These are phyloP conservation scores for Penicillium sclerotigenum DNA, from an alignment of 2,329 filamentous ascomycete species.

Conservation along the genomic window DNA sequence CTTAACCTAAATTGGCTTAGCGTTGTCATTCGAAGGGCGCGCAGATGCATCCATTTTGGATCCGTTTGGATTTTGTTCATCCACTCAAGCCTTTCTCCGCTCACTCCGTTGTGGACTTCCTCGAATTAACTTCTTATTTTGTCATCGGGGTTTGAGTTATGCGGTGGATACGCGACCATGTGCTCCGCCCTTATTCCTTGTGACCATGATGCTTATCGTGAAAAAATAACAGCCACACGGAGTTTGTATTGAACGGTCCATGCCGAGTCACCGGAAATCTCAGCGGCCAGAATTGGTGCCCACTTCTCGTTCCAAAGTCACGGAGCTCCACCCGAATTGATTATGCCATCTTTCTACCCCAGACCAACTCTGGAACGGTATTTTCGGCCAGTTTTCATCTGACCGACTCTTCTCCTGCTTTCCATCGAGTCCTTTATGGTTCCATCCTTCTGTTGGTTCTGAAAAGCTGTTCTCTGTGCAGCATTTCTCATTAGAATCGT, in stretches of 20 bases:
- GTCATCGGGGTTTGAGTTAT: background rate
- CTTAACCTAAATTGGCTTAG: slow-evolving; percentile 23
- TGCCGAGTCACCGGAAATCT: slow-evolving; percentile 5
- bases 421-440: slow-evolving; percentile 2
- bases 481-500: background rate
- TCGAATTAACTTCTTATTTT: background rate
- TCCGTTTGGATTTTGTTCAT: slow-evolving; percentile 6
- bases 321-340: slow-evolving; percentile 17
- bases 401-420: slow-evolving; percentile 18
- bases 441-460: background rate
- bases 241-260: slow-evolving; percentile 4
- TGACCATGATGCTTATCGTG: background rate
- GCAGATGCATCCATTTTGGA: slow-evolving; percentile 10
- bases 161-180: background rate
- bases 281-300: slow-evolving; percentile 12
- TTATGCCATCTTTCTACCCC: slow-evolving; percentile 25
- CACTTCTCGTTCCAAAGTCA: slow-evolving; percentile 1
- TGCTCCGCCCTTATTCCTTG: background rate
- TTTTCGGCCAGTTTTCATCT: slow-evolving; percentile 10
- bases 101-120: slow-evolving; percentile 2
- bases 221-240: background rate
- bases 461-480: background rate
- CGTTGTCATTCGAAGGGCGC: slow-evolving; percentile 34
- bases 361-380: slow-evolving; percentile 20
- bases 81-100: slow-evolving; percentile 8